These are phyloP conservation scores for Pascua guehoae DNA, from an alignment of 1,284 basidiomycete genomes.

Conservation along the genomic window DNA sequence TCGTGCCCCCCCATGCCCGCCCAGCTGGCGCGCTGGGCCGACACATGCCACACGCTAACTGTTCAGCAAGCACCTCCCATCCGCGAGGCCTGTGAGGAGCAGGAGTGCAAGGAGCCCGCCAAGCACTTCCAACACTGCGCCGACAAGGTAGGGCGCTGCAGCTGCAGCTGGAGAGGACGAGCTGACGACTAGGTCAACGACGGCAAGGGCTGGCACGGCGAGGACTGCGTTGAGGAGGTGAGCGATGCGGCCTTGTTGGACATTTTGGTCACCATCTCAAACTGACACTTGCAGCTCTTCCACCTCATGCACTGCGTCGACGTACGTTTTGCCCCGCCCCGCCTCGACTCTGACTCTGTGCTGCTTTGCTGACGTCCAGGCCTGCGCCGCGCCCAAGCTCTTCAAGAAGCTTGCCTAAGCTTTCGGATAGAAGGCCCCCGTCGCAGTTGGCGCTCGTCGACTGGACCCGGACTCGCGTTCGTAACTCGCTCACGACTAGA, in stretches of 20 bases:
- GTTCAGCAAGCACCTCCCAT: constrained; percentile 57
- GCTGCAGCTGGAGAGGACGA: neutral
- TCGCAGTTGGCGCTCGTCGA: too few species aligned
- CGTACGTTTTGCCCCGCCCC: too few species aligned
- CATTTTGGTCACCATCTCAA: too few species aligned
- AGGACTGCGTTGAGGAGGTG: constrained; percentile 89
- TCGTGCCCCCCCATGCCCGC: too few species aligned
- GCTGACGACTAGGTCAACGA: constrained; percentile 47
- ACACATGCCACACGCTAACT: too few species aligned
- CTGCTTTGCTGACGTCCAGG: constrained; percentile 49
- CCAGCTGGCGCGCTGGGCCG: too few species aligned
- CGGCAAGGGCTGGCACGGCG: constrained; percentile 76
- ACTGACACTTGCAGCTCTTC: constrained; percentile 33
- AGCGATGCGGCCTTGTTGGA: neutral
- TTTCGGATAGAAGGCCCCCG: constrained; percentile 8
- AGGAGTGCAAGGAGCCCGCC: constrained; percentile 65
- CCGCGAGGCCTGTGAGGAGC: constrained; percentile 69
- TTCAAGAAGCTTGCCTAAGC: constrained; percentile 58
- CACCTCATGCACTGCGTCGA: constrained; percentile 79
- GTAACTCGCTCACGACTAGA: too few species aligned
- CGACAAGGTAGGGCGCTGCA: constrained; percentile 61
- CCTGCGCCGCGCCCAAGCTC: constrained; percentile 73
- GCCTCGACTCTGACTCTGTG: neutral
- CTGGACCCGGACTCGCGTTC: too few species aligned
- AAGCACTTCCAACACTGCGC: constrained; percentile 89